These are phyloP conservation scores for Hypericum androsaemum DNA, from an alignment of 345 rosid species.

Conservation along the genomic window DNA sequence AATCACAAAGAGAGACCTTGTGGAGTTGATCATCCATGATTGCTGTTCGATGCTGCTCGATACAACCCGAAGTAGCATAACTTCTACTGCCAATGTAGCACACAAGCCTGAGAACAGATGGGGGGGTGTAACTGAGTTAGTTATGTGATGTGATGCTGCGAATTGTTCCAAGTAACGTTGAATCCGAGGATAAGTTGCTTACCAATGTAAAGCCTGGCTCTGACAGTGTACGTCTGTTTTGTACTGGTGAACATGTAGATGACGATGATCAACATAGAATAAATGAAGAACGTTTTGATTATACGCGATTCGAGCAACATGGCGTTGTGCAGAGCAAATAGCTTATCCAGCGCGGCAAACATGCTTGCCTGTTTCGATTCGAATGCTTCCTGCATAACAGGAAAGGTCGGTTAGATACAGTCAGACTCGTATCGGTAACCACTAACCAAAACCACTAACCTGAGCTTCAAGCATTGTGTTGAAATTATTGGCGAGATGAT, in stretches of 20 bases:
- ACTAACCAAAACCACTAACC: constrained; percentile 20
- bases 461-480: constrained; percentile 68
- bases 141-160: too few species aligned
- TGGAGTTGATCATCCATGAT: constrained; percentile 28
- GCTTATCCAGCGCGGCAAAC: constrained; percentile 70
- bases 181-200: constrained; percentile 4
- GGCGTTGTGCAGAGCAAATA: constrained; percentile 68
- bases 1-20: constrained; percentile 33
- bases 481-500: constrained; percentile 51
- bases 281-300: constrained; percentile 65
- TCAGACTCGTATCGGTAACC: too few species aligned
- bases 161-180: too few species aligned
- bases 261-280: constrained; percentile 41
- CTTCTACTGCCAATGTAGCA: constrained; percentile 43
- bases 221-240: constrained; percentile 68
- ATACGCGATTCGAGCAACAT: constrained; percentile 70
- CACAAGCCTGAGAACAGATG: constrained; percentile 38
- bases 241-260: constrained; percentile 89
- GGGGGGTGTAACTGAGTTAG: too few species aligned
- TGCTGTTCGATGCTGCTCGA: constrained; percentile 35
- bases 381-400: constrained; percentile 50
- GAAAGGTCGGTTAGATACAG: background rate
- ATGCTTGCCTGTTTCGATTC: constrained; percentile 80
- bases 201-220: constrained; percentile 74
- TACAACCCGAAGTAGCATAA: constrained; percentile 35